Conservation (phyloP, 306 rosid species). For the Rosa lucieae region DNA sequence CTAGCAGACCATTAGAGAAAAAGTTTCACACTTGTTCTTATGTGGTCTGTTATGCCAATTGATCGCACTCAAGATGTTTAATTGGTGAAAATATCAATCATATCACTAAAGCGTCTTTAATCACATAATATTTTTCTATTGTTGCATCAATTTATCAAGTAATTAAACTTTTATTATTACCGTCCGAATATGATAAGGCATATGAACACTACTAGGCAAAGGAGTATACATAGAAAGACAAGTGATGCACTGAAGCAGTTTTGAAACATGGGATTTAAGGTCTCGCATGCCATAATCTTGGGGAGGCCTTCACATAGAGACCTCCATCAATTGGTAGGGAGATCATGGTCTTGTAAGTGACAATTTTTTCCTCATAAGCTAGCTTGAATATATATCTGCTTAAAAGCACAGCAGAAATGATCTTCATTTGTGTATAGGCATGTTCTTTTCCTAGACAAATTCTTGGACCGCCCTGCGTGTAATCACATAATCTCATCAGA, state of each 20-base stretch:
- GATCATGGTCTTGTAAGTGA: constrained; percentile 16
- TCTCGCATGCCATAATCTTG: not conserved
- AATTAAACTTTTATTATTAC: too few relatives aligned
- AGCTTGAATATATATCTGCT: constrained; percentile 19
- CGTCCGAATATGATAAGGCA: too few relatives aligned
- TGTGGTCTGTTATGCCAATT: too few relatives aligned
- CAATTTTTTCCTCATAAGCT: not conserved
- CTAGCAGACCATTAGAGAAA: too few relatives aligned
- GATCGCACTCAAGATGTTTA: too few relatives aligned
- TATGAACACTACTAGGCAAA: too few relatives aligned
- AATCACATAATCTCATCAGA: not conserved
- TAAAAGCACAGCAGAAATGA: constrained; percentile 2
- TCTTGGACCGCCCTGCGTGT: constrained; percentile 23
- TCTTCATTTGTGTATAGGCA: constrained; percentile 11
- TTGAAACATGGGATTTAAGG: not conserved
- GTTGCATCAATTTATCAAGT: too few relatives aligned
- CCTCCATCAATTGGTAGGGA: constrained; percentile 25
- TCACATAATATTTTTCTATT: too few relatives aligned
- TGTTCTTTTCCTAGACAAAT: constrained; percentile 25
- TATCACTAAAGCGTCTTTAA: too few relatives aligned
- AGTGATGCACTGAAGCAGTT: not conserved
- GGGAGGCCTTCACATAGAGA: not conserved
- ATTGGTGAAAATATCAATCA: too few relatives aligned
- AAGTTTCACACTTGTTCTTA: too few relatives aligned
- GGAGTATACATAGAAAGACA: not conserved